Evolutionary conservation across 202 grass and related monocot genomes (phyloP).

Genomic region (Saccharum hybrid): DNA sequence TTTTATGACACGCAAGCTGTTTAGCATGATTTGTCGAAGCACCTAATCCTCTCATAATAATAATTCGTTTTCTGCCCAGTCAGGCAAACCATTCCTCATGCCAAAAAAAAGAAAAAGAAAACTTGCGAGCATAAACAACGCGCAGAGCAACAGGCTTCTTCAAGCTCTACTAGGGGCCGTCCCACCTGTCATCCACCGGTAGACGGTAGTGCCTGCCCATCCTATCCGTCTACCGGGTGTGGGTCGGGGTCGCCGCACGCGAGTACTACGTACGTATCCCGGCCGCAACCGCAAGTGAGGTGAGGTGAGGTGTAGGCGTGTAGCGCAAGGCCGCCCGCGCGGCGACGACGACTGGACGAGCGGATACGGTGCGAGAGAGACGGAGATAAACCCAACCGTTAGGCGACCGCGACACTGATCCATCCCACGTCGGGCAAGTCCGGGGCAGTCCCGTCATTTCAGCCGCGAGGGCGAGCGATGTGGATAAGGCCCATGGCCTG

Average conservation of each 20-base stretch:
- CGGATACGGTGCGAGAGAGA: not conserved
- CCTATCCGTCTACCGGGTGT: not conserved
- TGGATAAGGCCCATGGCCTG: constrained; percentile 43
- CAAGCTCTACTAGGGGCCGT: too few species aligned
- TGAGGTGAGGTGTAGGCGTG: too few species aligned
- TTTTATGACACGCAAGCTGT: not conserved
- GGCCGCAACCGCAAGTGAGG: not conserved
- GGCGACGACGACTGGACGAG: not conserved
- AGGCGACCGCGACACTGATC: constrained; percentile 12
- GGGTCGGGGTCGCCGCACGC: not conserved
- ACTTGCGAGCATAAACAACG: not conserved
- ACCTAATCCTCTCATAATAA: too few species aligned
- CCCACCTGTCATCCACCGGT: constrained; percentile 1
- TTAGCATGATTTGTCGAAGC: not conserved
- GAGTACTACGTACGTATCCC: not conserved
- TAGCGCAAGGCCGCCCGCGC: not conserved
- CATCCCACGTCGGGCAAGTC: not conserved
- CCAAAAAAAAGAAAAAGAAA: too few species aligned
- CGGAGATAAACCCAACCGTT: constrained; percentile 28
- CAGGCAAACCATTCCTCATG: too few species aligned
- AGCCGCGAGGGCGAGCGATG: not conserved
- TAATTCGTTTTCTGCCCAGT: not conserved
- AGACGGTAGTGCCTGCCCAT: not conserved
- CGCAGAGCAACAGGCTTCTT: not conserved
- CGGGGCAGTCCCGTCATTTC: constrained; percentile 51